Percentiles rank a stretch among this genome's conserved stretches.
Conservation (phyloP, 371 early-diverging fungal genomes). For the Aphelidium insulamus region DNA sequence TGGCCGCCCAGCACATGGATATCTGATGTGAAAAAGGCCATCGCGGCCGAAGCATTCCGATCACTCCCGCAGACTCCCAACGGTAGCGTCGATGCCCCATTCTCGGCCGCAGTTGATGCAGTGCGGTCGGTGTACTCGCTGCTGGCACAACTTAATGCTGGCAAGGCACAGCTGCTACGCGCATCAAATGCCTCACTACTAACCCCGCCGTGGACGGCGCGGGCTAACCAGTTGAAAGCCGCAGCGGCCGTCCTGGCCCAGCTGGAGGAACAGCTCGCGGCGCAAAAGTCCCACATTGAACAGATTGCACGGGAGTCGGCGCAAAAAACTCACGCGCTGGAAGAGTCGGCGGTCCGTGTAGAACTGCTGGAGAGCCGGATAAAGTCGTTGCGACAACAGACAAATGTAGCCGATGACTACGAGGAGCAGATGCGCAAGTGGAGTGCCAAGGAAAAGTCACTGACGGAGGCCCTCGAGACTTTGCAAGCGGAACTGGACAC, state of each 20-base stretch:
- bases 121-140: constrained; percentile 14
- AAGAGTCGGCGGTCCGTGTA: constrained; percentile 48
- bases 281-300: constrained; percentile 47
- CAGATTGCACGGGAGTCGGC: constrained; percentile 46
- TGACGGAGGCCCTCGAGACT: constrained; percentile 43
- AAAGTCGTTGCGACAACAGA: constrained; percentile 35
- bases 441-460: constrained; percentile 34
- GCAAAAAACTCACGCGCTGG: constrained; percentile 48
- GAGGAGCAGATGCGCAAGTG: constrained; percentile 32
- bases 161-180: too few species aligned
- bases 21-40: too few species aligned
- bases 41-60: too few species aligned
- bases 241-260: constrained; percentile 52
- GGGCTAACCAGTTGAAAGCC: constrained; percentile 52
- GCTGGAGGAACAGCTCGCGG: constrained; percentile 43
- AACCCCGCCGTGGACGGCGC: constrained; percentile 43
- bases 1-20: too few species aligned
- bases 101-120: neutral
- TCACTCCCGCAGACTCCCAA: too few species aligned
- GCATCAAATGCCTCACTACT: too few species aligned
- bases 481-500: constrained; percentile 44
- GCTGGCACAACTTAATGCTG: too few species aligned
- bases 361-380: constrained; percentile 52
- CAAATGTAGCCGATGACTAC: constrained; percentile 29
- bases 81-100: constrained; percentile 4